Evolutionary conservation across 2,329 filamentous ascomycete genomes (phyloP).

Genomic region (Teratosphaeria destructans): DNA sequence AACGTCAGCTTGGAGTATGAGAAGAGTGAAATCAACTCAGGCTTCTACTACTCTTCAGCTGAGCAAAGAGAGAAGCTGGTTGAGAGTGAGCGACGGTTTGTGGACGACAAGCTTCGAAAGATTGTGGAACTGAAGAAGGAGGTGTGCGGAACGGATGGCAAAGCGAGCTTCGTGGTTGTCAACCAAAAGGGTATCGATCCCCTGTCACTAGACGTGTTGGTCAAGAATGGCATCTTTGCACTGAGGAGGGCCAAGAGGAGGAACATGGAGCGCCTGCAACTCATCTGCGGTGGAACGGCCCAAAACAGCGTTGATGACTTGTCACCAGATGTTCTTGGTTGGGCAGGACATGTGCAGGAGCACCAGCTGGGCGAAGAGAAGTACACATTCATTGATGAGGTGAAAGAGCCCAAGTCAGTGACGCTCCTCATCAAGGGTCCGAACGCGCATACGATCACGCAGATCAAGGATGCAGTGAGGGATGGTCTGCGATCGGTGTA

Average conservation of each 20-base stretch:
- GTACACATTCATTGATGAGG: slow-evolving; percentile 96
- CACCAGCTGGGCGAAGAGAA: slow-evolving; percentile 97
- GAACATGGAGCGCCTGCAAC: slow-evolving; percentile 97
- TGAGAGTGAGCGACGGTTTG: slow-evolving; percentile 89
- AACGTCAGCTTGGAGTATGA: slow-evolving; percentile 98
- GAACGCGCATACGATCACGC: slow-evolving; percentile 90
- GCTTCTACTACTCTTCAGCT: slow-evolving; percentile 96
- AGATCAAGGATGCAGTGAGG: slow-evolving; percentile 91
- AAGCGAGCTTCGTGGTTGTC: slow-evolving; percentile 94
- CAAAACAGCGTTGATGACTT: slow-evolving; percentile 97
- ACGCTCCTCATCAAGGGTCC: slow-evolving; percentile 97
- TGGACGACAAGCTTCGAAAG: slow-evolving; percentile 92
- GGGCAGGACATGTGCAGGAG: slow-evolving; percentile 94
- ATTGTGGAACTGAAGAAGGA: slow-evolving; percentile 98
- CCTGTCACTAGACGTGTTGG: slow-evolving; percentile 84
- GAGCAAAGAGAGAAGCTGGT: slow-evolving; percentile 97
- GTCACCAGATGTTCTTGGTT: slow-evolving; percentile 77
- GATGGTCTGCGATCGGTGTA: slow-evolving; percentile 94
- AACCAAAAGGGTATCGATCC: slow-evolving; percentile 99
- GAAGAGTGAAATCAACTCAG: slow-evolving; percentile 97
- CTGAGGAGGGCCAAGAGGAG: slow-evolving; percentile 89
- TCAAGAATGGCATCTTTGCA: slow-evolving; percentile 96
- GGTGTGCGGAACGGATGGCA: slow-evolving; percentile 83
- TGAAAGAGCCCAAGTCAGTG: slow-evolving; percentile 97
- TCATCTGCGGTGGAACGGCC: slow-evolving; percentile 80